A percentile compares a stretch with the other conserved stretches of the same genome.
phyloP scores from a whole-genome alignment of 2,329 filamentous ascomycete species.

The Hypomyces rosellus region DNA sequence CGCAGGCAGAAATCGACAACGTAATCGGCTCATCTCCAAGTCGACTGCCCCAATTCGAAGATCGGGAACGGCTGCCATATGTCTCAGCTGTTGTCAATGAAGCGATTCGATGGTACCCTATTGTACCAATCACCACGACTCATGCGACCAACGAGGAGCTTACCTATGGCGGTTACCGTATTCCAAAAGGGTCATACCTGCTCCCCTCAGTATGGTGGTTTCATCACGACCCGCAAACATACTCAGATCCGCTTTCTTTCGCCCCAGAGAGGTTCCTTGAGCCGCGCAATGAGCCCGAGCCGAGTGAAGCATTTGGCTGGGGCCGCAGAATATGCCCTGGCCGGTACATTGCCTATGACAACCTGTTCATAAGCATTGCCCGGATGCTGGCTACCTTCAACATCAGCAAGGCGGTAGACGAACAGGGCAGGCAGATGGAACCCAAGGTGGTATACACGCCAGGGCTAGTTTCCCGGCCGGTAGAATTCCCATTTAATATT shows the following conservation, averaged over 20 bases:
- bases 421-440: neutral
- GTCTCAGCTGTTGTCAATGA: too few relatives aligned
- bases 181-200: too few relatives aligned
- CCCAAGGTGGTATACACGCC: neutral
- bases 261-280: neutral
- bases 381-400: neutral
- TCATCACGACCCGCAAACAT: neutral
- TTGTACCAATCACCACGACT: too few relatives aligned
- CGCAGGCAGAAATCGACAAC: too few relatives aligned
- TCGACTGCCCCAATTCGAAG: too few relatives aligned
- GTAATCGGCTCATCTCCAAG: too few relatives aligned
- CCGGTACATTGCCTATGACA: neutral
- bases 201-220: neutral
- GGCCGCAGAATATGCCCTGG: slow-evolving; percentile 1
- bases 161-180: too few relatives aligned
- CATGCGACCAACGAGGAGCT: too few relatives aligned
- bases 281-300: slow-evolving; percentile 1
- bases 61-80: too few relatives aligned
- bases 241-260: neutral
- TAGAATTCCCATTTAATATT: neutral
- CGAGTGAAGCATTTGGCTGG: neutral
- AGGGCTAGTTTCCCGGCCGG: neutral
- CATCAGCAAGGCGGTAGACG: neutral
- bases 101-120: too few relatives aligned
- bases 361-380: neutral